Evolutionary conservation across 192 early-diverging fungal genomes (phyloP), one percentile per base, ranked within the genome.

Genomic region (Martensiomyces pterosporus): DNA sequence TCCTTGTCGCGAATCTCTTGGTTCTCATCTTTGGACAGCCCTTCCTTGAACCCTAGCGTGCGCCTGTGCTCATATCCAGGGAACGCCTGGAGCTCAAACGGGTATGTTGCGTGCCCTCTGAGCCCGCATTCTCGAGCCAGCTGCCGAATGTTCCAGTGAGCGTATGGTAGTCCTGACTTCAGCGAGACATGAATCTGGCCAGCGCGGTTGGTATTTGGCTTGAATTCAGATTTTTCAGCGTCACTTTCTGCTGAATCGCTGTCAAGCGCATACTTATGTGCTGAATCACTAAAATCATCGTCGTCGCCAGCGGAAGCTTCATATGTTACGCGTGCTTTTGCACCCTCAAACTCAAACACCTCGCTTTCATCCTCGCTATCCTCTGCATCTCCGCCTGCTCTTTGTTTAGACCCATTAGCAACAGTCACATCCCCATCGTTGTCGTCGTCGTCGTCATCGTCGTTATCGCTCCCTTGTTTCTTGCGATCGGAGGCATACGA

Each of bases 21-120:
- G 62, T 97, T 97, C 5, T 68, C 81, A 4, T 60, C 71, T 22
- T 73, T 78, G 32, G 87, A 91, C 13, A 87, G 27, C 0, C 89
- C 89, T 21, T 92, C 81, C 57, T 90, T 82, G 62, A 86, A 96
- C 4, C 95, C 95, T n/a, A 98, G 82, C 3, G 95, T 98, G 35
- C 95, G 82, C 6, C 94, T 81, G 77, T 98, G 95, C 55, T 82
- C 76, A 53, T 98, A 98, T 7, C 87, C 90, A 4, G 88, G 88
- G 62, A 82, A 95, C 39, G 79, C 62, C 3, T 60, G 57, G 3
- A 84, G 67, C 15, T 64, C 61, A 62, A 97, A 96, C n/a, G 80
- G 76, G 36, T 76, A 48, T 1, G 79, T 79, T 2, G 65, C 78
- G 34, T 76, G 74, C 17, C 67, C 56, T 0, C 68, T 64, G 12